A percentile compares a stretch with the other conserved stretches of the same genome.
phyloP scores from a whole-genome alignment of 352 stramenopile genomes.

The Phytopythium ostracodes region DNA sequence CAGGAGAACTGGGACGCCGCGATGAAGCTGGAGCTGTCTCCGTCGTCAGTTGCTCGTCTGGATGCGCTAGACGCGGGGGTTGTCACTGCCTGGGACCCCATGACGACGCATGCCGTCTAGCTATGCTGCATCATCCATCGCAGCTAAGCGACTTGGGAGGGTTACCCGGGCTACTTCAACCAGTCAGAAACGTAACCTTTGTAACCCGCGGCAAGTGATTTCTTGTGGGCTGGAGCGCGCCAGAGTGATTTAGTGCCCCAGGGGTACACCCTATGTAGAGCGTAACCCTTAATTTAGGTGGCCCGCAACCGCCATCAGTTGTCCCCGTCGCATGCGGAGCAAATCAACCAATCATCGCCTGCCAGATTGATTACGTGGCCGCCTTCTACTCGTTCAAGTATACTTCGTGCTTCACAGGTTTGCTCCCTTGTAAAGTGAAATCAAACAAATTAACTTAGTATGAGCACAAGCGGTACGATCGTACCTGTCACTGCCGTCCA shows the following conservation, averaged over 20 bases:
- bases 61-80: slow-evolving; percentile 19
- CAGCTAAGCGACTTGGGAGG: neutral
- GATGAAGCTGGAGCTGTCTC: slow-evolving; percentile 12
- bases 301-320: too few species aligned
- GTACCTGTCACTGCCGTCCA: slow-evolving; percentile 5
- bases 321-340: neutral
- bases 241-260: too few species aligned
- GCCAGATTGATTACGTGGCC: neutral
- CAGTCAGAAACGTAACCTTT: too few species aligned
- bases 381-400: neutral
- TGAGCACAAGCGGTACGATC: neutral
- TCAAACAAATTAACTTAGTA: neutral
- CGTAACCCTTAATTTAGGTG: neutral
- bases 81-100: slow-evolving; percentile 24
- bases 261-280: neutral
- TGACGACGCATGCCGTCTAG: slow-evolving; percentile 17
- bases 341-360: neutral
- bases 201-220: too few species aligned
- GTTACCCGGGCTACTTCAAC: too few species aligned
- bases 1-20: slow-evolving; percentile 28
- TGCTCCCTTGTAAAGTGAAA: too few species aligned
- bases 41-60: slow-evolving; percentile 17
- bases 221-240: too few species aligned
- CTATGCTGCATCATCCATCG: too few species aligned
- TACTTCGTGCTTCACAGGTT: neutral